Evolutionary conservation across 208 protist species (phyloP), one percentile per base, ranked within the genome.

Genomic region (Blechomonas ayalai): DNA sequence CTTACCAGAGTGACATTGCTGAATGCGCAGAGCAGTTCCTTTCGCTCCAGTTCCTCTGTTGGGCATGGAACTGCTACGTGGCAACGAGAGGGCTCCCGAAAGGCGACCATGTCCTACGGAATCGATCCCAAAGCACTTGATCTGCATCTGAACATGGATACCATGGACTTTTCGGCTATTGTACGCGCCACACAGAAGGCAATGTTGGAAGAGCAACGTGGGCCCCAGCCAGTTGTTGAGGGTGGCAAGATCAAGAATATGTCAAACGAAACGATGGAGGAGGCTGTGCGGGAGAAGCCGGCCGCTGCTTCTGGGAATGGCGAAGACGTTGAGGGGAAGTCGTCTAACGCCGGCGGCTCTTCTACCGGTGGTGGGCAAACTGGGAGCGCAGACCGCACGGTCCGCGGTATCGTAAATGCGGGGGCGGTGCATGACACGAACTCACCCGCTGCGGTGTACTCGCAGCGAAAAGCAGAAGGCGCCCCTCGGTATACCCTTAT

Each of bases 111-210:
- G 43, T 52, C 52, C 22, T 67, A 64, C 59, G 71, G 71, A n/a
- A 45, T 74, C 4, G 60, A 80, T 62, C 44, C 56, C 6, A 23
- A 15, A 5, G 69, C 69, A 24, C 49, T 75, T 0, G 45, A 65
- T 23, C 61, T 85, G 13, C 46, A 48, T 5, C 65, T 90, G 2
- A 64, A 77, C 42, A 61, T 90, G n/a, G 54, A 62, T 25, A 53
- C 67, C 18, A 75, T 73, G 57, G 69, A 90, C 41, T 85, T 90
- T 56, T 44, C 41, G 2, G 54, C 52, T 6, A 42, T 79, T 4
- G 69, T 54, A 4, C 52, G 45, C 25, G 64, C 67, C 0, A 83
- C 67, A 10, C 40, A 64, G 6, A 46, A 58, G 20, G 62, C 67
- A 3, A 67, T 81, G 15, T 37, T 58, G 23, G 41, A 62, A 45